Conservation (phyloP, 2,329 filamentous ascomycete species). For the Botryotinia narcissicola region DNA sequence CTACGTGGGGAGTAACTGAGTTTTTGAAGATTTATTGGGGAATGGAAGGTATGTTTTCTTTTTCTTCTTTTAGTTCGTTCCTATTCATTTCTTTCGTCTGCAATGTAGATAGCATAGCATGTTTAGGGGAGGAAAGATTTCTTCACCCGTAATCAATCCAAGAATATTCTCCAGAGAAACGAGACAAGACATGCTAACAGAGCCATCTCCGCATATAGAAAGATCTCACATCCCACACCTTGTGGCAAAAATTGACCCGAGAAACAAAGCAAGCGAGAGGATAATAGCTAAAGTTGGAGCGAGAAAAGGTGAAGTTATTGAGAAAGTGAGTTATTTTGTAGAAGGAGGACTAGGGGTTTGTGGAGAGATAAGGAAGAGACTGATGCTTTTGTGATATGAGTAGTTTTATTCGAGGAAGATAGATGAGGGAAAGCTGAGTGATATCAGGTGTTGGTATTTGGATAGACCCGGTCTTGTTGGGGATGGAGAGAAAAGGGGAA, state of each 20-base stretch:
- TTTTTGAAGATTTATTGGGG: conserved; percentile 31
- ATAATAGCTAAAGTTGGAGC: conserved; percentile 26
- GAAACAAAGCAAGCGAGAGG: conserved; percentile 26
- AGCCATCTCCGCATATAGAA: conserved; percentile 9
- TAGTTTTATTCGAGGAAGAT: background rate
- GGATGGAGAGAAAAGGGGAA: background rate
- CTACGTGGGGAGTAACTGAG: conserved; percentile 26
- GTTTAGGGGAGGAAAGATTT: background rate
- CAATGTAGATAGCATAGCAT: background rate
- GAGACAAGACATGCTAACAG: background rate
- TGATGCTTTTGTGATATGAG: background rate
- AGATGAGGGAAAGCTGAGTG: conserved; percentile 20
- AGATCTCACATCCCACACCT: conserved; percentile 26
- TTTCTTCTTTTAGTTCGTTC: background rate
- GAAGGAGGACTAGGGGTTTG: background rate
- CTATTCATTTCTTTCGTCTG: background rate
- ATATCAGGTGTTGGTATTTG: conserved; percentile 29
- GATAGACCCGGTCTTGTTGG: conserved; percentile 24
- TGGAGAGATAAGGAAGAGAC: background rate
- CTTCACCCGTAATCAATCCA: background rate
- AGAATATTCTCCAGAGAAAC: too few relatives aligned
- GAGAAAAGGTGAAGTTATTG: conserved; percentile 23
- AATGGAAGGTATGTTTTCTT: conserved; percentile 21
- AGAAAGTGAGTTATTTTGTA: background rate
- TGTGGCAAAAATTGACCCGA: conserved; percentile 28